Evolutionary conservation across 768 basidiomycete species (phyloP).

Genomic region (Cantharellus anzutake): DNA sequence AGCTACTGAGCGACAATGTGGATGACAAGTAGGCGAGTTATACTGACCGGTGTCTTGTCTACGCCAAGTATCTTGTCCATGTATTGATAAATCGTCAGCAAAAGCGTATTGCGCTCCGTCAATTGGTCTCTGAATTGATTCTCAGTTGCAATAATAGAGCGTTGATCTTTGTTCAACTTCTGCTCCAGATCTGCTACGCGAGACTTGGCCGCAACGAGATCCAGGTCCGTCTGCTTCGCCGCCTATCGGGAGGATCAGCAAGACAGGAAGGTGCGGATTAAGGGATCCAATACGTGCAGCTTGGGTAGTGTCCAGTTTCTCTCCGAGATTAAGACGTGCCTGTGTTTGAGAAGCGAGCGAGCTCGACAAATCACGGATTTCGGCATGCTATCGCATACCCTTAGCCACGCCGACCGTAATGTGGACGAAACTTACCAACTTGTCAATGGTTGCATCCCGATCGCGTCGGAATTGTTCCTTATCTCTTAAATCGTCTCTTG

Average conservation of each 20-base stretch:
- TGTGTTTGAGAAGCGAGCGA: background rate
- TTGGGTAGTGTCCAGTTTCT: conserved; percentile 68
- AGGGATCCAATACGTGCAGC: conserved; percentile 15
- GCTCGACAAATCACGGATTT: background rate
- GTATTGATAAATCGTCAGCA: conserved; percentile 87
- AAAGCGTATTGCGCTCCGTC: conserved; percentile 78
- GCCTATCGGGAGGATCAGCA: conserved; percentile 19
- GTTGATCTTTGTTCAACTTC: conserved; percentile 64
- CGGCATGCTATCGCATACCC: background rate
- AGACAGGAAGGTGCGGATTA: background rate
- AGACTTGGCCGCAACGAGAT: conserved; percentile 37
- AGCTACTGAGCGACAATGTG: background rate
- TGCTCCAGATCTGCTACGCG: conserved; percentile 60
- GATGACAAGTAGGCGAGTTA: conserved; percentile 1
- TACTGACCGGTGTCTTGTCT: conserved; percentile 62
- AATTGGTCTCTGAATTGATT: conserved; percentile 77
- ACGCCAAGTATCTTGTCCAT: conserved; percentile 90
- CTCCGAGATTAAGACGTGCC: conserved; percentile 44
- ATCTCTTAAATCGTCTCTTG: conserved; percentile 47
- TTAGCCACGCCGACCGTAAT: background rate
- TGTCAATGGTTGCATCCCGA: conserved; percentile 54
- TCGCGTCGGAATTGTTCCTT: conserved; percentile 47
- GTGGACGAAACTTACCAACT: conserved; percentile 21
- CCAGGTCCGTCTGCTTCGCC: conserved; percentile 48
- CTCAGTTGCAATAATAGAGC: conserved; percentile 49